phyloP scores from a whole-genome alignment of 176 grass and related monocot genomes.

The Oryza meyeriana region DNA sequence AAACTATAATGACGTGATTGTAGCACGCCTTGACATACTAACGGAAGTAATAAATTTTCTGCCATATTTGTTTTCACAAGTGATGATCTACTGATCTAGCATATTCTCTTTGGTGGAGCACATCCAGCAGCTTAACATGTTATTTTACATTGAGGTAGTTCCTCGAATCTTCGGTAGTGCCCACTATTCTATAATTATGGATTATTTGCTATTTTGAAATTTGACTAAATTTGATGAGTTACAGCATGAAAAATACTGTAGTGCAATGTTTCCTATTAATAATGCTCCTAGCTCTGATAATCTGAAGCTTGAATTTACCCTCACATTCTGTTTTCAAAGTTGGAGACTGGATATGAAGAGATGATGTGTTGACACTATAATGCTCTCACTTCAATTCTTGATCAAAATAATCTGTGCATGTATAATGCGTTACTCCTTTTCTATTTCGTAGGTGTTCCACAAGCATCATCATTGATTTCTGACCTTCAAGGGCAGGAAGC shows the following conservation, averaged over 20 bases:
- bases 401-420: not conserved
- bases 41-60: not conserved
- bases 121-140: conserved; percentile 2
- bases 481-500: conserved; percentile 71
- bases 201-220: not conserved
- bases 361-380: conserved; percentile 1
- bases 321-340: not conserved
- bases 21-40: not conserved
- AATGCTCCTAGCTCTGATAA: not conserved
- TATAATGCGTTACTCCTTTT: conserved; percentile 25
- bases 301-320: not conserved
- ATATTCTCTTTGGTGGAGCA: not conserved
- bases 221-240: not conserved
- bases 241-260: not conserved
- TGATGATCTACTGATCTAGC: not conserved
- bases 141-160: not conserved
- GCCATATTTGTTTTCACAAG: conserved; percentile 1
- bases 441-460: conserved; percentile 57
- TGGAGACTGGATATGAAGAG: not conserved
- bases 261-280: conserved; percentile 9
- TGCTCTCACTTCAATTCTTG: not conserved
- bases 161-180: not conserved
- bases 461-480: conserved; percentile 50
- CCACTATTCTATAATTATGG: not conserved
- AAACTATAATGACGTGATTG: not conserved